These are phyloP conservation scores for Cladorrhinum samala DNA, from an alignment of 495 filamentous ascomycete genomes.

Conservation along the genomic window DNA sequence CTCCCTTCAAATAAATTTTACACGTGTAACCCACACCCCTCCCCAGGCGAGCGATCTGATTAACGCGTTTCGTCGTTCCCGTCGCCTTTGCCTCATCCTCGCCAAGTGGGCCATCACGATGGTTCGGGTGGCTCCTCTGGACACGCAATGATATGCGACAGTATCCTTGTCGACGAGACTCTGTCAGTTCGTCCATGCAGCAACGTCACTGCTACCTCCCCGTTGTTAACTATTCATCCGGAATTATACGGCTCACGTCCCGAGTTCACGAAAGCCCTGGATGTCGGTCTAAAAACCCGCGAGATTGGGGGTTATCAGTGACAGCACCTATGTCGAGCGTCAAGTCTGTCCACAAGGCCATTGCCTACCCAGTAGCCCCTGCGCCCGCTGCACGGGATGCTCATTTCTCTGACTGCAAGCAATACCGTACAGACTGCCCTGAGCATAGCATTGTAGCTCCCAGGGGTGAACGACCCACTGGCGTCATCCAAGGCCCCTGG, in stretches of 20 bases:
- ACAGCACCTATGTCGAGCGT: neutral
- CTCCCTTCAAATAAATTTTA: too few species aligned
- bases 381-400: neutral
- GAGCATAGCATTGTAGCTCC: neutral
- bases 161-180: neutral
- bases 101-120: neutral
- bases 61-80: neutral
- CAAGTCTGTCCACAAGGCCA: too few species aligned
- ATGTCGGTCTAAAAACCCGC: neutral
- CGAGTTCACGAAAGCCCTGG: neutral
- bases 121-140: neutral
- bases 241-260: neutral
- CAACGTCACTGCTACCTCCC: constrained; percentile 5
- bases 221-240: constrained; percentile 5
- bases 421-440: neutral
- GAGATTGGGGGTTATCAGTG: too few species aligned
- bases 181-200: neutral
- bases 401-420: constrained; percentile 2
- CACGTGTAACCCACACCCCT: too few species aligned
- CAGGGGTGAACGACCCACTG: neutral
- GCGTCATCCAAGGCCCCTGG: neutral
- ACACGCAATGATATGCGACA: neutral
- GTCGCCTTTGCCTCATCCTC: neutral
- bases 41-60: neutral
- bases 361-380: too few species aligned